These are phyloP conservation scores for Physocladia obscura DNA, from an alignment of 192 early-diverging fungal genomes.

Conservation along the genomic window DNA sequence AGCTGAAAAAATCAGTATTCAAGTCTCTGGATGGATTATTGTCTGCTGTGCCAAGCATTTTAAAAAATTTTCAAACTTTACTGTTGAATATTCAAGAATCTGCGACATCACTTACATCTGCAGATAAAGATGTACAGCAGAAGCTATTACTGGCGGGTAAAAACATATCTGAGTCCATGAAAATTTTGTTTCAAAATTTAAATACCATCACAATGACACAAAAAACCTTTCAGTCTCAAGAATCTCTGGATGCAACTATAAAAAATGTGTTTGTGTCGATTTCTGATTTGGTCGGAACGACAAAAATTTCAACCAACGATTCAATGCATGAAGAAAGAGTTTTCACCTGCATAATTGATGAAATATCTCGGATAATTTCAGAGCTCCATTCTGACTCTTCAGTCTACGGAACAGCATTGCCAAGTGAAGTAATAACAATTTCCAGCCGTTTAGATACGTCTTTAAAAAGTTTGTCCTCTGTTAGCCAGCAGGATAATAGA, in stretches of 20 bases:
- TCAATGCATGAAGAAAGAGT: slow-evolving; percentile 15
- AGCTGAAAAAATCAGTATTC: slow-evolving; percentile 34
- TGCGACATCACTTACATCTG: slow-evolving; percentile 51
- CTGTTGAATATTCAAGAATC: slow-evolving; percentile 32
- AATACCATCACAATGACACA: slow-evolving; percentile 36
- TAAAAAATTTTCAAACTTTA: slow-evolving; percentile 31
- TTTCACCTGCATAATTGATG: slow-evolving; percentile 32
- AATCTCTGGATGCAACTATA: slow-evolving; percentile 36
- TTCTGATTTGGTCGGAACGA: slow-evolving; percentile 43
- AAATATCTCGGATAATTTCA: slow-evolving; percentile 35
- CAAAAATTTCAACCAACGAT: slow-evolving; percentile 50
- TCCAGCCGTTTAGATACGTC: slow-evolving; percentile 52
- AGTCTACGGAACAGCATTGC: slow-evolving; percentile 55
- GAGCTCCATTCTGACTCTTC: slow-evolving; percentile 34
- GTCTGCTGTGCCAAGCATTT: slow-evolving; percentile 25
- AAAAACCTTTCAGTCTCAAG: slow-evolving; percentile 21
- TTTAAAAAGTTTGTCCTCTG: slow-evolving; percentile 41
- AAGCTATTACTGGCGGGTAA: slow-evolving; percentile 46
- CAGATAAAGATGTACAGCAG: slow-evolving; percentile 57
- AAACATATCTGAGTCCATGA: slow-evolving; percentile 42
- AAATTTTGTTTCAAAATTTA: slow-evolving; percentile 38
- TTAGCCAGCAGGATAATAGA: slow-evolving; percentile 31
- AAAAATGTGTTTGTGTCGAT: slow-evolving; percentile 38
- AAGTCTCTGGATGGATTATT: slow-evolving; percentile 50
- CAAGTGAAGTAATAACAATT: slow-evolving; percentile 54